Evolutionary conservation across 202 grass and related monocot species (phyloP).

Genomic region (Miscanthus sacchariflorus): DNA sequence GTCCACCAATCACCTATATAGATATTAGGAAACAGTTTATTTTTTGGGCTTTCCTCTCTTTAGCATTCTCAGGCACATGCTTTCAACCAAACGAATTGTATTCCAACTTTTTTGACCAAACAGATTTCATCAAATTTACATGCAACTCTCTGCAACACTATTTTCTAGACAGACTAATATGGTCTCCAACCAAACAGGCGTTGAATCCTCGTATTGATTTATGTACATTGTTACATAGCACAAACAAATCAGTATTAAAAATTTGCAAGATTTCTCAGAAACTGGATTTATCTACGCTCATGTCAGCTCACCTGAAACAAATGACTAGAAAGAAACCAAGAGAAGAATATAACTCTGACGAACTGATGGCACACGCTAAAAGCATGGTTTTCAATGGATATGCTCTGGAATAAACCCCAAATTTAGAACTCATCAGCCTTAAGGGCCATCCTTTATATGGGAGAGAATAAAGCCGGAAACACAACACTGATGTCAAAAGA

Average conservation of each 20-base stretch:
- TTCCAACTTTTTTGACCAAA: too few relatives aligned
- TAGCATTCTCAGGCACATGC: too few relatives aligned
- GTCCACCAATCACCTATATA: too few relatives aligned
- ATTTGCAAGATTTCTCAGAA: background rate
- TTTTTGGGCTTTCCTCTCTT: too few relatives aligned
- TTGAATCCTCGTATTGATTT: background rate
- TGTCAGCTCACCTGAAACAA: background rate
- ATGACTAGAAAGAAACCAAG: background rate
- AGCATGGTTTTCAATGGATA: slow-evolving; percentile 37
- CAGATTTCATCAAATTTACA: background rate
- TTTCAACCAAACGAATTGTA: too few relatives aligned
- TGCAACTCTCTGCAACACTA: background rate
- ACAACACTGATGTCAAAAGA: slow-evolving; percentile 28
- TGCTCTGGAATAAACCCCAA: slow-evolving; percentile 48
- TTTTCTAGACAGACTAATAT: background rate
- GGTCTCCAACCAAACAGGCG: background rate
- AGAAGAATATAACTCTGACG: background rate
- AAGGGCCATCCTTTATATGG: slow-evolving; percentile 47
- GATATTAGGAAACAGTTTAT: too few relatives aligned
- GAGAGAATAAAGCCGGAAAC: slow-evolving; percentile 30
- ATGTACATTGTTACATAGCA: background rate
- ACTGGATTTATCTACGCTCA: background rate
- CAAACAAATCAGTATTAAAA: background rate
- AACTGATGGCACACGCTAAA: slow-evolving; percentile 27
- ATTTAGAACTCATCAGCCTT: slow-evolving; percentile 28